Percentiles rank a stretch among this genome's conserved stretches.
These are phyloP conservation scores for Nasturtium officinale DNA, from an alignment of 345 rosid species.

Conservation along the genomic window DNA sequence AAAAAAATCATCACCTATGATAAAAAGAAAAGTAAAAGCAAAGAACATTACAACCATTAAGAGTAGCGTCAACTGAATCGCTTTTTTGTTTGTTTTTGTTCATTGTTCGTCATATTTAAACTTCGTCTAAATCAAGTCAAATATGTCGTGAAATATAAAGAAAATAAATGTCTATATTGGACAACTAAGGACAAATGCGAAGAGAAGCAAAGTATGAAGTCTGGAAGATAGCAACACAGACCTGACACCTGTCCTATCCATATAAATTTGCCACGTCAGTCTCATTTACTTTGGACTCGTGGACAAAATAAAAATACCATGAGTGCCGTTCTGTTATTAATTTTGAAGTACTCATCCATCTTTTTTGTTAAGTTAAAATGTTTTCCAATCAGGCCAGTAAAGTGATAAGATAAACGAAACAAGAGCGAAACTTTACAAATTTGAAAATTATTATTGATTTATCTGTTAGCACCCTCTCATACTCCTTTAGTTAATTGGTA, in stretches of 20 bases:
- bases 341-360: no score
- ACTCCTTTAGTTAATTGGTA: no score
- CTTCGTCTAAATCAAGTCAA: background rate
- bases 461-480: no score
- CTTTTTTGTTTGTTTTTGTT: background rate
- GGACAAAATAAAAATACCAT: background rate
- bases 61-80: background rate
- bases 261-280: background rate
- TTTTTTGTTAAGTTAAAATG: no score
- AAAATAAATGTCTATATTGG: background rate
- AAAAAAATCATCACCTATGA: background rate
- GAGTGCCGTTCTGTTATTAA: background rate
- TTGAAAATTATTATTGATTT: no score
- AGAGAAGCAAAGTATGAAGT: background rate
- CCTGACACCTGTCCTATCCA: constrained; percentile 4
- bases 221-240: background rate
- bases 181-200: no score
- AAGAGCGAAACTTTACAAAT: no score
- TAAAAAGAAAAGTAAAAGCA: no score
- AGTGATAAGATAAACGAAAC: no score
- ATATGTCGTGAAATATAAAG: background rate
- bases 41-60: background rate
- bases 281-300: background rate
- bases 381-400: no score
- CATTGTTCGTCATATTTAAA: background rate